Percentiles rank a stretch among this genome's conserved stretches.
These are phyloP conservation scores for Elongisporangium anandrum DNA, from an alignment of 352 stramenopile genomes.

Conservation along the genomic window DNA sequence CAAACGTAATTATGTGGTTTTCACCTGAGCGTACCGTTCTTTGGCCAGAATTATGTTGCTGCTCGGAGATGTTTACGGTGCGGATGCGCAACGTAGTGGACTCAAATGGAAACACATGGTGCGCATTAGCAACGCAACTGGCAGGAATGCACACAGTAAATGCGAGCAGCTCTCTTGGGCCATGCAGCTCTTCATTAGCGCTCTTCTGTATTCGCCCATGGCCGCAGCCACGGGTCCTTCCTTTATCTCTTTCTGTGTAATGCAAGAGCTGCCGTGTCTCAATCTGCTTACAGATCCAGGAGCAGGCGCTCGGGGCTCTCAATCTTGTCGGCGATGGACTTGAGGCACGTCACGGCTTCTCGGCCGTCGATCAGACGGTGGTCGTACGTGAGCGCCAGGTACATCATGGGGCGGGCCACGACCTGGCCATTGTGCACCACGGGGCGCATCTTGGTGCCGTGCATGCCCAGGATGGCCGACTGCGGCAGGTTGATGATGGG, in stretches of 20 bases:
- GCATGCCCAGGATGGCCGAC: constrained; percentile 98
- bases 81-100: no score
- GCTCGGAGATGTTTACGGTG: no score
- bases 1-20: constrained; percentile 1
- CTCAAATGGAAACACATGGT: no score
- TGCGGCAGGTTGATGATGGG: constrained; percentile 99
- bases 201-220: no score
- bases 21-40: neutral
- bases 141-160: no score
- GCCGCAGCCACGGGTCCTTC: no score
- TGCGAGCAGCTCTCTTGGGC: no score
- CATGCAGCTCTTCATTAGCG: no score
- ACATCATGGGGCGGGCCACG: constrained; percentile 99
- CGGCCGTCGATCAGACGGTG: constrained; percentile 98
- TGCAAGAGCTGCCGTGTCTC: no score
- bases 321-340: constrained; percentile 97
- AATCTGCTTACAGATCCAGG: constrained; percentile 88
- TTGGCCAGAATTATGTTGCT: no score
- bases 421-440: constrained; percentile 95
- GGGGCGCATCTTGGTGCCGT: constrained; percentile 97
- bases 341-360: constrained; percentile 98
- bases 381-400: constrained; percentile 99
- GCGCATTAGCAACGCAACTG: no score
- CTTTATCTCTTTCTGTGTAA: no score
- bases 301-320: constrained; percentile 95